A percentile compares a stretch with the other conserved stretches of the same genome.
These are phyloP conservation scores for Urtica urens DNA, from an alignment of 306 rosid genomes.

Conservation along the genomic window DNA sequence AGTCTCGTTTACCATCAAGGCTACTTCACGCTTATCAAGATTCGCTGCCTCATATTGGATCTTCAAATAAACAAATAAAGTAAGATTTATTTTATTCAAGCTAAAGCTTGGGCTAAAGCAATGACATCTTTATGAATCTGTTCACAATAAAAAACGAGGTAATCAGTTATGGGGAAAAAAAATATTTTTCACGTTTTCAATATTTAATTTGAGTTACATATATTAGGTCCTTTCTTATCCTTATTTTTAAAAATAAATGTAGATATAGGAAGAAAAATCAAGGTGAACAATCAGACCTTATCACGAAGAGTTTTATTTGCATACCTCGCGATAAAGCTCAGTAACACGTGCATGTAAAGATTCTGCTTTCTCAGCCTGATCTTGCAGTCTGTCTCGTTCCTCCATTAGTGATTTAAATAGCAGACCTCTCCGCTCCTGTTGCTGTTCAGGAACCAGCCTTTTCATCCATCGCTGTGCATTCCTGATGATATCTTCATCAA, in stretches of 20 bases:
- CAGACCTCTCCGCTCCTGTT: slow-evolving; percentile 68
- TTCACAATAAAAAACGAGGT: too few species aligned
- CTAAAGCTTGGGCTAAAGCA: background rate
- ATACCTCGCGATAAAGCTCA: slow-evolving; percentile 63
- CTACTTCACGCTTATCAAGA: slow-evolving; percentile 57
- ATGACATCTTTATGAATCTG: too few species aligned
- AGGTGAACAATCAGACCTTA: too few species aligned
- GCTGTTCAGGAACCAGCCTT: slow-evolving; percentile 70
- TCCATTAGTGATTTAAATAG: slow-evolving; percentile 52
- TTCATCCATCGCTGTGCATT: slow-evolving; percentile 58
- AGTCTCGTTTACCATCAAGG: slow-evolving; percentile 59
- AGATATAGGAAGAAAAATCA: background rate
- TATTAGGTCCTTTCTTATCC: too few species aligned
- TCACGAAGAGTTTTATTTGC: slow-evolving; percentile 5
- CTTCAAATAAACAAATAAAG: slow-evolving; percentile 28
- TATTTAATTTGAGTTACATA: too few species aligned
- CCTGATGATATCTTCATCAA: slow-evolving; percentile 51
- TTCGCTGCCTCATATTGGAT: slow-evolving; percentile 71
- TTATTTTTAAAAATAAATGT: too few species aligned
- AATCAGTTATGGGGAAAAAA: too few species aligned
- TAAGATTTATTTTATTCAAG: background rate
- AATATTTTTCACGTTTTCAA: too few species aligned
- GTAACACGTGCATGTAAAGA: slow-evolving; percentile 50
- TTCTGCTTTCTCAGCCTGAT: slow-evolving; percentile 54
- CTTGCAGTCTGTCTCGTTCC: slow-evolving; percentile 65